Conservation (phyloP, 2,329 filamentous ascomycete genomes). For the Tricladium varicosporioides region DNA sequence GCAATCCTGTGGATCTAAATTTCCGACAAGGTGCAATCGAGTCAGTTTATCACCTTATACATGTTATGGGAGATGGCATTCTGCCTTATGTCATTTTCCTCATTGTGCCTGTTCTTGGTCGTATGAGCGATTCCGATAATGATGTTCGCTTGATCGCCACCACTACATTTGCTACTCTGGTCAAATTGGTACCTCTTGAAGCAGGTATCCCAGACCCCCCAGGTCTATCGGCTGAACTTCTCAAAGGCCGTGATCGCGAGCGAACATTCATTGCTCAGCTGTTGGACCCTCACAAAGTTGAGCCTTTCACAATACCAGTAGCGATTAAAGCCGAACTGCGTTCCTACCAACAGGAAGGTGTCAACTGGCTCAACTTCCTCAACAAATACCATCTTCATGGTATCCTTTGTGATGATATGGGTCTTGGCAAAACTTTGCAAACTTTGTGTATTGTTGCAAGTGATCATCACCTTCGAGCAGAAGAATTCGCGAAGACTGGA, state of each 20-base stretch:
- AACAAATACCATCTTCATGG: conserved; percentile 98
- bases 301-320: conserved; percentile 89
- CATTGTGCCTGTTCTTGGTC: conserved; percentile 91
- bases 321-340: conserved; percentile 95
- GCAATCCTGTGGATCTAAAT: conserved; percentile 82
- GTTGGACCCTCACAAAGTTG: conserved; percentile 94
- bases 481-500: conserved; percentile 82
- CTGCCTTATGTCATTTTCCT: conserved; percentile 98
- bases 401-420: conserved; percentile 99
- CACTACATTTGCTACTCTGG: conserved; percentile 93
- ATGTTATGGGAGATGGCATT: conserved; percentile 96
- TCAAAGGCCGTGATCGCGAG: conserved; percentile 89
- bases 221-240: conserved; percentile 81
- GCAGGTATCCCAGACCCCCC: conserved; percentile 96
- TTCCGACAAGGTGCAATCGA: conserved; percentile 93
- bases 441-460: conserved; percentile 97
- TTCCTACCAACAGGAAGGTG: conserved; percentile 96
- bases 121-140: conserved; percentile 98
- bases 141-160: conserved; percentile 93
- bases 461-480: conserved; percentile 89
- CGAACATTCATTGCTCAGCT: conserved; percentile 96
- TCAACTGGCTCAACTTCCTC: conserved; percentile 97
- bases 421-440: conserved; percentile 94
- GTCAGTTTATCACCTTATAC: conserved; percentile 93
- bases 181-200: conserved; percentile 95